Evolutionary conservation across 73 alveolate species (phyloP), one percentile per base, ranked within the genome.

Genomic region (Stentor coeruleus): DNA sequence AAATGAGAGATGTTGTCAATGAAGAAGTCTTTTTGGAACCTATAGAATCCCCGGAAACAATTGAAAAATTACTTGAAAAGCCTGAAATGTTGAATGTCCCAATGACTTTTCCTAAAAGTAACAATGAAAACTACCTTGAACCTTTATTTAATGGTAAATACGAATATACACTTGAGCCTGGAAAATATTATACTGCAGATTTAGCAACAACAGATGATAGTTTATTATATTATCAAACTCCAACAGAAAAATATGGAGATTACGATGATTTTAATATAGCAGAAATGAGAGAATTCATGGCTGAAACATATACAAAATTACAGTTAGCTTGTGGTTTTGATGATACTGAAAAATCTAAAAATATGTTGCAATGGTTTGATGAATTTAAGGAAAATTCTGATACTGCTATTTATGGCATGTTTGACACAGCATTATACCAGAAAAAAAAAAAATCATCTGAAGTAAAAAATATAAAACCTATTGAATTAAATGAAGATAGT

Each of bases 1-100:
- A 84, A 60, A 55, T 80, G 74, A 86, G 82, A 84, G 81, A 86
- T 37, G 81, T 82, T 86, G 38, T 86, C 58, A 38, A 82, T 57
- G 28, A 40, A 37, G 37, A 80, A 11, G 35, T 84, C 57, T 15
- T 86, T 39, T 28, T 82, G 33, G 55, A 60, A 58, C 55, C 35
- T 39, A 39, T 1, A 26, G 36, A 15, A 2, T 20, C 74, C 55
- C 55, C 14, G 35, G 82, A 66, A 1, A 39, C 66, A 39, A 0
- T 73, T 1, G 74, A 30, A 0, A 40, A 58, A 15, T 0, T 11
- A 11, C 66, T 42, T 0, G 49, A 74, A 57, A 2, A 36, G 35
- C 3, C 36, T 30, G 35, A 30, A 66, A 31, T 31, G 37, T 26
- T 28, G n/a, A 31, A 66, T 66, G 0, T 66, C 2, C 79, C 79